Base-by-base conservation (phyloP, 2,329 filamentous ascomycete species). In the Aspergillus pseudoviridinutans region DNA sequence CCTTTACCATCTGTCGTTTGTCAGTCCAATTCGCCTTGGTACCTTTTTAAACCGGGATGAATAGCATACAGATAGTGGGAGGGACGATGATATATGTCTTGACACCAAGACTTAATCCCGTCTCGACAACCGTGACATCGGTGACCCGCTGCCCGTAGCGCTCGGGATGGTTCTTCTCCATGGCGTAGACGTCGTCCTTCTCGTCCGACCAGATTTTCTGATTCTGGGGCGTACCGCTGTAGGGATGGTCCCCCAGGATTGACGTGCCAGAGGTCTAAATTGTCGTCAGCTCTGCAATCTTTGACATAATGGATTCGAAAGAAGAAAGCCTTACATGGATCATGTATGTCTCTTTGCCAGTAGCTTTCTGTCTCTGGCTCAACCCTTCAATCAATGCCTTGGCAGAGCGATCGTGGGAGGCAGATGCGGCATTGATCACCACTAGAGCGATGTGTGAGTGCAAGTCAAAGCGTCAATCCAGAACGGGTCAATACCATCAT, bases 21-120 rank as follows among this genome's bases (percentile, higher is more conserved):
- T 17, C 14, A 38, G 32, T 1, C 17, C 32, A 38, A 7, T 17
- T 3, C 14, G 5, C 14, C 14, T 38, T 38, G 14, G 14, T 35
- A 14, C 14, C 6, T 2, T 14, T 14, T 12, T 7, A 17, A 2
- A 25, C 32, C 32, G 32, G 32, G 5, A 38, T 17, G 14, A 7
- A 17, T 3, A 17, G 14, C 32, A 38, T 38, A 38, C 32, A 84
- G 50, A 84, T 79, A 3, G 74, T 73, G 0, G 78, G 79, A 0
- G 74, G 69, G 73, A 79, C 79, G 49, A 83, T 68, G 50, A 80
- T 72, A 49, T 77, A 69, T 0, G 80, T 79, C 56, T 75, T 75
- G 2, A 84, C 75, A 3, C 74, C 72, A 0, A 71, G 49, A 20
- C 71, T 66, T 17, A 77, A 59, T 1, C 78, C 77, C 0, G 66